Percentiles rank a stretch among this genome's conserved stretches.
phyloP scores from a whole-genome alignment of 768 basidiomycete genomes.

The Cantharellus cinnabarinus region DNA sequence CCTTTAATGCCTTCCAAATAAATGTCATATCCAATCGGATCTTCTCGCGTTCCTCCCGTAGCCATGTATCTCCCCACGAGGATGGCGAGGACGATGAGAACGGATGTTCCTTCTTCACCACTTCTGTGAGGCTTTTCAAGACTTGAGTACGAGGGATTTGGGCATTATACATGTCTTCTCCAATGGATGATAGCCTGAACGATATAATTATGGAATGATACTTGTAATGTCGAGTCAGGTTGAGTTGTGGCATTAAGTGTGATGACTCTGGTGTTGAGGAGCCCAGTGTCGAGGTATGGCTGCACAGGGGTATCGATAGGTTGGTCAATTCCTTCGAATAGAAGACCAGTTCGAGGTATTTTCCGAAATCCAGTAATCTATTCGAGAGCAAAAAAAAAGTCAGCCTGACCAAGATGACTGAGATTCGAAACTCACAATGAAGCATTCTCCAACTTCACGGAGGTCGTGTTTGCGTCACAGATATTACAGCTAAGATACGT shows the following conservation, averaged over 20 bases:
- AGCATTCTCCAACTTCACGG: slow-evolving; percentile 25
- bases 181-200: slow-evolving; percentile 22
- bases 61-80: slow-evolving; percentile 13
- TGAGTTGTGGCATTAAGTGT: slow-evolving; percentile 5
- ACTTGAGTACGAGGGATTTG: slow-evolving; percentile 42
- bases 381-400: not conserved
- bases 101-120: slow-evolving; percentile 7
- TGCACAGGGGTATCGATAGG: slow-evolving; percentile 25
- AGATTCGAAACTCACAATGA: slow-evolving; percentile 25
- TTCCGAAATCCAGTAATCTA: slow-evolving; percentile 35
- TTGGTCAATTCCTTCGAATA: slow-evolving; percentile 24
- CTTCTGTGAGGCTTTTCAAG: slow-evolving; percentile 11
- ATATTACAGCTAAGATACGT: slow-evolving; percentile 32
- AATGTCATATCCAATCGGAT: slow-evolving; percentile 38
- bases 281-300: slow-evolving; percentile 18
- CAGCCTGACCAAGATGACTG: not conserved
- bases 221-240: slow-evolving; percentile 9
- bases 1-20: slow-evolving; percentile 48
- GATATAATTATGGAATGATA: slow-evolving; percentile 18
- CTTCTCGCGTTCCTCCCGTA: slow-evolving; percentile 22
- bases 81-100: not conserved
- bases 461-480: slow-evolving; percentile 22
- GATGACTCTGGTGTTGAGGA: slow-evolving; percentile 18
- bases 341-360: slow-evolving; percentile 33
- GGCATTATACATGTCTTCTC: slow-evolving; percentile 41